These are phyloP conservation scores for Akanthomyces uredinophilus DNA, from an alignment of 2,329 filamentous ascomycete species.

Conservation along the genomic window DNA sequence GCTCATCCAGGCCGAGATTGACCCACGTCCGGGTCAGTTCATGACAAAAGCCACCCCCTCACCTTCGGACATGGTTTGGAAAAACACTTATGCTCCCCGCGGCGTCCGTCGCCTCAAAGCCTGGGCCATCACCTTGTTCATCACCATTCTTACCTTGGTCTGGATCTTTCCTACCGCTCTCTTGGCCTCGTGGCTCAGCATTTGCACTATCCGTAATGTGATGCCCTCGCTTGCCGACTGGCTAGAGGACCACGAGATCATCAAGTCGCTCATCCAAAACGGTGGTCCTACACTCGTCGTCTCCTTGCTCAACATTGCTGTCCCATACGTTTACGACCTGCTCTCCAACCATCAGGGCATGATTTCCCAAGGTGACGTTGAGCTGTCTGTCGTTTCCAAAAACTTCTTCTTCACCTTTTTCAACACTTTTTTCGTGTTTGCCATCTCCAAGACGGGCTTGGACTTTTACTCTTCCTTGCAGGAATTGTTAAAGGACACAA, in stretches of 20 bases:
- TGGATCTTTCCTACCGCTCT: constrained; percentile 81
- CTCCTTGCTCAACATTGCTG: constrained; percentile 80
- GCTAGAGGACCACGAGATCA: constrained; percentile 63
- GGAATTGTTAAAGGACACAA: constrained; percentile 72
- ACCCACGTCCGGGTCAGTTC: constrained; percentile 80
- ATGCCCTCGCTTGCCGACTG: constrained; percentile 64
- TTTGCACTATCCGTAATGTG: constrained; percentile 71
- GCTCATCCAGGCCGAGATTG: constrained; percentile 90
- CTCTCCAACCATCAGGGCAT: constrained; percentile 88
- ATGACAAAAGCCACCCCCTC: constrained; percentile 82
- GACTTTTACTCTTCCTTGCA: constrained; percentile 68
- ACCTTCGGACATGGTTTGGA: constrained; percentile 91
- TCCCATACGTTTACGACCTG: constrained; percentile 93
- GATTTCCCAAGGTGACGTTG: constrained; percentile 90
- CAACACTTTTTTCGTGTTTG: constrained; percentile 96
- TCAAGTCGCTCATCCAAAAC: constrained; percentile 75
- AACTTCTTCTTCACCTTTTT: constrained; percentile 99
- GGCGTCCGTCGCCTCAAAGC: constrained; percentile 68
- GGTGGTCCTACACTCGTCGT: constrained; percentile 81
- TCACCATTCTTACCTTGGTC: constrained; percentile 76
- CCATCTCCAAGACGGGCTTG: constrained; percentile 76
- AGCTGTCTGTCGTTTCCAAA: constrained; percentile 92
- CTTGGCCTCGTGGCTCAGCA: constrained; percentile 72
- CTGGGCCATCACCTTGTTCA: constrained; percentile 79
- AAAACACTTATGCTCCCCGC: constrained; percentile 80